Evolutionary conservation across 306 rosid genomes (phyloP).

Genomic region (Lotus japonicus): DNA sequence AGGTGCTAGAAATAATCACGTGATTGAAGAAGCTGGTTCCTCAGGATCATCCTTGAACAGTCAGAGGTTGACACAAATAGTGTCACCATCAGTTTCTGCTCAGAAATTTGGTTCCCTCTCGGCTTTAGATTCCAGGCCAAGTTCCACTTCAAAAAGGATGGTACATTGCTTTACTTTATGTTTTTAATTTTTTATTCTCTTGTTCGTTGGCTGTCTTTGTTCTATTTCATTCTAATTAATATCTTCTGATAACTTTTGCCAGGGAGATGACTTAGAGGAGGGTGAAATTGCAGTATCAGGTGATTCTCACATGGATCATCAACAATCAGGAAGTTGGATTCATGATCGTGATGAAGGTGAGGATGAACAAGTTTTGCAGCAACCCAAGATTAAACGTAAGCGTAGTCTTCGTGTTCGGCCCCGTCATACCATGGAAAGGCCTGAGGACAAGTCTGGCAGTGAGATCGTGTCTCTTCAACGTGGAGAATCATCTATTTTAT

Average conservation of each 20-base stretch:
- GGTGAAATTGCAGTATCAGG: slow-evolving; percentile 95
- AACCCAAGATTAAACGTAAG: slow-evolving; percentile 84
- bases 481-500: slow-evolving; percentile 61
- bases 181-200: slow-evolving; percentile 17
- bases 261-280: slow-evolving; percentile 90
- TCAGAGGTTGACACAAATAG: slow-evolving; percentile 47
- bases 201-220: slow-evolving; percentile 14
- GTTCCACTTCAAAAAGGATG: slow-evolving; percentile 66
- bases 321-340: slow-evolving; percentile 88
- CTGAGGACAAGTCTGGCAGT: slow-evolving; percentile 61
- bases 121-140: slow-evolving; percentile 77
- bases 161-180: slow-evolving; percentile 40
- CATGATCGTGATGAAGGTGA: slow-evolving; percentile 95
- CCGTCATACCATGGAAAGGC: slow-evolving; percentile 65
- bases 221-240: slow-evolving; percentile 28
- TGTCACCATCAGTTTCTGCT: slow-evolving; percentile 68
- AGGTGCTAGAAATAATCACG: slow-evolving; percentile 39
- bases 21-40: slow-evolving; percentile 67
- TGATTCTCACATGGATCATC: slow-evolving; percentile 86
- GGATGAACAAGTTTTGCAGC: slow-evolving; percentile 91
- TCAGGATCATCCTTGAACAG: slow-evolving; percentile 71
- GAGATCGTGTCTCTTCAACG: slow-evolving; percentile 56
- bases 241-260: slow-evolving; percentile 32
- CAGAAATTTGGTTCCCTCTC: slow-evolving; percentile 94
- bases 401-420: slow-evolving; percentile 90